Evolutionary conservation across 2,329 filamentous ascomycete genomes (phyloP).

Genomic region (Cladophialophora bantiana): DNA sequence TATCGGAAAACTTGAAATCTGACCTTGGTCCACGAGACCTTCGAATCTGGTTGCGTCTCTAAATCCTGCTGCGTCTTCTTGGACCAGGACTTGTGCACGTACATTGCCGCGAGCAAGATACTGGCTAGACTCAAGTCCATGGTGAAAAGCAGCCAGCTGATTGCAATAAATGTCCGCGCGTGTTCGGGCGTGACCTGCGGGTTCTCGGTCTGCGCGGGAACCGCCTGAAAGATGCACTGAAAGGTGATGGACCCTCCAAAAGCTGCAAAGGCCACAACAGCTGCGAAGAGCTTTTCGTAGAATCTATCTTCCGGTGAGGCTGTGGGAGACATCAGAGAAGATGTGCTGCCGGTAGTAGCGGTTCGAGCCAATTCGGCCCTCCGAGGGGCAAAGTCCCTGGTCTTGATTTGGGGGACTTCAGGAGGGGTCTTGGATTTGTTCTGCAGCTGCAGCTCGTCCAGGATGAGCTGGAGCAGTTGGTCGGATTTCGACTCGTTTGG

Average conservation of each 20-base stretch:
- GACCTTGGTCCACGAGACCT: not conserved
- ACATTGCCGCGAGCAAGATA: slow-evolving; percentile 9
- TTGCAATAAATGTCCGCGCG: slow-evolving; percentile 2
- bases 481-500: slow-evolving; percentile 1
- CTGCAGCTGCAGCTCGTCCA: not conserved
- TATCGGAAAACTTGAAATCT: not conserved
- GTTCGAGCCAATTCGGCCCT: not conserved
- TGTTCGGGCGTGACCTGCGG: not conserved
- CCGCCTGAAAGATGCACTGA: slow-evolving; percentile 7
- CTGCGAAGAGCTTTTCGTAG: slow-evolving; percentile 9
- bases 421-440: not conserved
- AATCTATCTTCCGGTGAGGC: slow-evolving; percentile 4
- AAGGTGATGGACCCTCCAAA: slow-evolving; percentile 11
- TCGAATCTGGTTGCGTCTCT: not conserved
- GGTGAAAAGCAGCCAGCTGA: slow-evolving; percentile 12
- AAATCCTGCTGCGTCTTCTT: not conserved
- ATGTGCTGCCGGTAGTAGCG: not conserved
- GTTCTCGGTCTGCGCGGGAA: slow-evolving; percentile 7
- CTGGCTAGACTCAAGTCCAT: slow-evolving; percentile 10
- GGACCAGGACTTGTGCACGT: slow-evolving; percentile 6
- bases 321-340: not conserved
- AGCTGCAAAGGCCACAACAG: slow-evolving; percentile 4
- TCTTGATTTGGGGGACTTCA: not conserved
- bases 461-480: slow-evolving; percentile 11
- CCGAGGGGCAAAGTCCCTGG: not conserved